phyloP scores from a whole-genome alignment of 768 basidiomycete species.

The Rhizopogon roseolus region DNA sequence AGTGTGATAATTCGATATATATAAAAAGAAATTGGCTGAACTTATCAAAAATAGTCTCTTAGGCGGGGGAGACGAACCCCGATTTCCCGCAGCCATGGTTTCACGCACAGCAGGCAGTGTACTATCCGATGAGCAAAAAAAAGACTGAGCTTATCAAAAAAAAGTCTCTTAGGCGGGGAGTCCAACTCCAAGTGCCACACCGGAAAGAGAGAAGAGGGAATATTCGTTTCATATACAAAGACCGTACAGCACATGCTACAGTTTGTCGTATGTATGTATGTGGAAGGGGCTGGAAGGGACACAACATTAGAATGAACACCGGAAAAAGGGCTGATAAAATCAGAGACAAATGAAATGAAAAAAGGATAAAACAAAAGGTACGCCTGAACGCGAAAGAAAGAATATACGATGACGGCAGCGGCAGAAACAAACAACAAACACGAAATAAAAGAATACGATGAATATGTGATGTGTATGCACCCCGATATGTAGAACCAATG shows the following conservation, averaged over 20 bases:
- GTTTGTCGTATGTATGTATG: conserved; percentile 7
- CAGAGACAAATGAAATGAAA: conserved; percentile 13
- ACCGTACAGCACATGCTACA: conserved; percentile 41
- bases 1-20: too few species aligned
- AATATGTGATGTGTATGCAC: conserved; percentile 1
- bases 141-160: too few species aligned
- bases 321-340: conserved; percentile 5
- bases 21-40: too few species aligned
- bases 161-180: too few species aligned
- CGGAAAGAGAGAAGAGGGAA: conserved; percentile 5
- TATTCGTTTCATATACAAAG: conserved; percentile 14
- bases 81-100: too few species aligned
- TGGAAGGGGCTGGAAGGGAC: conserved; percentile 11
- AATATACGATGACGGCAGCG: conserved; percentile 12
- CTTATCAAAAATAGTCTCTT: too few species aligned
- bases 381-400: conserved; percentile 11
- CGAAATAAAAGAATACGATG: background rate
- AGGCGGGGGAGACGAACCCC: too few species aligned
- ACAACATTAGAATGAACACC: conserved; percentile 11
- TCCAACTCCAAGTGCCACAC: too few species aligned
- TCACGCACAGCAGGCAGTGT: too few species aligned
- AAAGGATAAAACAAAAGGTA: conserved; percentile 4
- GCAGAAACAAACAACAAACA: background rate
- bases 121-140: too few species aligned
- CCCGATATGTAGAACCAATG: conserved; percentile 15